Percentiles rank a stretch among this genome's conserved stretches.
Evolutionary conservation across 768 basidiomycete species (phyloP).

Genomic region (Calocera viscosa): DNA sequence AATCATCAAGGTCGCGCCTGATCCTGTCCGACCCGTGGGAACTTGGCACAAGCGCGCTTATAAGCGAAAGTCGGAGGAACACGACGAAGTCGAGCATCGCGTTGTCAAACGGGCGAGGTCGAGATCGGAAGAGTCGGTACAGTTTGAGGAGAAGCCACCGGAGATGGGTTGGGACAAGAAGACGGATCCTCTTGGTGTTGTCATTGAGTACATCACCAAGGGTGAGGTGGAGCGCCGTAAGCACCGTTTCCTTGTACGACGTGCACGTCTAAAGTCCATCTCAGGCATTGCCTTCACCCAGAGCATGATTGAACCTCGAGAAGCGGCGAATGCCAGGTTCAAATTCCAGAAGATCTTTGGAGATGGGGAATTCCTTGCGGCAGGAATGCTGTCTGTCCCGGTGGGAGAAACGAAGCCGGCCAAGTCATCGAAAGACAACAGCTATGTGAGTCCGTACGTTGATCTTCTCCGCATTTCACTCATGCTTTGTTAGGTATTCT

Average conservation of each 20-base stretch:
- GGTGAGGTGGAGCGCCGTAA: constrained; percentile 59
- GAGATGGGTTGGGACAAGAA: constrained; percentile 77
- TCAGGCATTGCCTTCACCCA: constrained; percentile 70
- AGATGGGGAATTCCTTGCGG: constrained; percentile 82
- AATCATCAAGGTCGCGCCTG: constrained; percentile 28
- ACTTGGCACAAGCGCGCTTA: background rate
- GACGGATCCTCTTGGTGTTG: constrained; percentile 52
- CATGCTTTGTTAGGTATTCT: constrained; percentile 42
- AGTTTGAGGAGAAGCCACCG: constrained; percentile 16
- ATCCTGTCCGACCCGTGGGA: background rate
- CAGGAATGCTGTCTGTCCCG: constrained; percentile 76
- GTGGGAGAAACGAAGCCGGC: constrained; percentile 67
- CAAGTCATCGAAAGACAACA: constrained; percentile 87
- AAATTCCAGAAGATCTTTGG: constrained; percentile 84
- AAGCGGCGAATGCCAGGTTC: constrained; percentile 56
- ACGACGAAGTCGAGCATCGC: constrained; percentile 11
- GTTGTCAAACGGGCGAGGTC: constrained; percentile 14
- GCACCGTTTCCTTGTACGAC: constrained; percentile 25
- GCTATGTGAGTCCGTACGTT: constrained; percentile 48
- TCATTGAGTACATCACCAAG: constrained; percentile 51
- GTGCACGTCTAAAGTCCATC: constrained; percentile 9
- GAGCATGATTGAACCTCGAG: constrained; percentile 48
- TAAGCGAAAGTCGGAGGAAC: constrained; percentile 6
- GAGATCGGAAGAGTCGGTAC: constrained; percentile 19
- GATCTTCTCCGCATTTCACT: background rate